These are phyloP conservation scores for Xylaria longipes DNA, from an alignment of 495 filamentous ascomycete species.

Conservation along the genomic window DNA sequence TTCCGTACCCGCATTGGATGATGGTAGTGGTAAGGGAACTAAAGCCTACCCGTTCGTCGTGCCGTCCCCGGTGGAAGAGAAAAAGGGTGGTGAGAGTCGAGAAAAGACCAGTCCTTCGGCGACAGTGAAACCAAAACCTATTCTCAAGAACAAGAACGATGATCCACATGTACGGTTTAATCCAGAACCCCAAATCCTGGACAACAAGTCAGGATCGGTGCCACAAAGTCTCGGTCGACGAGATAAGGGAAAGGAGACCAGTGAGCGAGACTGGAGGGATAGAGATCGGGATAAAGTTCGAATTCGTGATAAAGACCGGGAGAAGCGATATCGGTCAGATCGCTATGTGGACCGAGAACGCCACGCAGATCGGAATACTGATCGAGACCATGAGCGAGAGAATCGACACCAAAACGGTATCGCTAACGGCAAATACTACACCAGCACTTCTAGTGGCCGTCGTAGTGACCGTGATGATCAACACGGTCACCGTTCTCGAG, in stretches of 20 bases:
- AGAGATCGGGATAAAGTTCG: slow-evolving; percentile 33
- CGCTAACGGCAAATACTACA: slow-evolving; percentile 16
- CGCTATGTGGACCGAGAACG: slow-evolving; percentile 33
- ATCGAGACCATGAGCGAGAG: slow-evolving; percentile 33
- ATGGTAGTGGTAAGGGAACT: slow-evolving; percentile 33
- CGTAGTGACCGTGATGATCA: slow-evolving; percentile 19
- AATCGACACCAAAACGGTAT: slow-evolving; percentile 27
- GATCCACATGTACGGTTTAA: slow-evolving; percentile 55
- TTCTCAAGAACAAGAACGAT: slow-evolving; percentile 58
- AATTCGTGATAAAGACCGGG: slow-evolving; percentile 33
- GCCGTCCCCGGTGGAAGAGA: slow-evolving; percentile 40
- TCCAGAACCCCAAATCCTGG: slow-evolving; percentile 37
- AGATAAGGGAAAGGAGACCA: slow-evolving; percentile 34
- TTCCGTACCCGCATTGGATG: slow-evolving; percentile 11
- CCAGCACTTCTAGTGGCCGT: slow-evolving; percentile 4
- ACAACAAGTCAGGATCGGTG: slow-evolving; percentile 46
- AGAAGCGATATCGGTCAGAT: slow-evolving; percentile 38
- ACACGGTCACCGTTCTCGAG: neutral
- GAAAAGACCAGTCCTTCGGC: slow-evolving; percentile 42
- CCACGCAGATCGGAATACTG: slow-evolving; percentile 32
- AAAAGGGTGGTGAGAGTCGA: neutral
- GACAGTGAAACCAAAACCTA: slow-evolving; percentile 53
- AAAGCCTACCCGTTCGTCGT: slow-evolving; percentile 51
- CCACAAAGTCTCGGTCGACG: slow-evolving; percentile 33
- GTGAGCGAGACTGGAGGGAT: slow-evolving; percentile 32